A percentile compares a stretch with the other conserved stretches of the same genome.
Conservation (phyloP, 306 rosid species). For the Citrullus amarus region DNA sequence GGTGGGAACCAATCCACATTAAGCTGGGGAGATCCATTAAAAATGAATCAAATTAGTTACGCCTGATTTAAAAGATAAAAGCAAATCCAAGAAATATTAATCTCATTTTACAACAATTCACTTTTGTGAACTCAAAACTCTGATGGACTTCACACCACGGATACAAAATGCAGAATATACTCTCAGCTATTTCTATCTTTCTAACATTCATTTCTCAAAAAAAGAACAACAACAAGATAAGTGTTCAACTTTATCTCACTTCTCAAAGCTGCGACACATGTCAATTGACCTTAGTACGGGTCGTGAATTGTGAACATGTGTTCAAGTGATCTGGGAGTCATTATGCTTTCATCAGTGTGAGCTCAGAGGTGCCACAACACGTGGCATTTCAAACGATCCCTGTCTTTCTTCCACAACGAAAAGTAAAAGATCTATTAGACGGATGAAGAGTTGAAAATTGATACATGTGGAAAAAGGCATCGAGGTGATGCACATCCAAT, state of each 20-base stretch:
- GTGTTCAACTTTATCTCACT: background rate
- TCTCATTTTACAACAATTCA: background rate
- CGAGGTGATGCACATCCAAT: background rate
- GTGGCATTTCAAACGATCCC: background rate
- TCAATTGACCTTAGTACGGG: background rate
- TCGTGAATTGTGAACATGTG: background rate
- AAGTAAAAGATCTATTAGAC: background rate
- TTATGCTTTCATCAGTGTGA: background rate
- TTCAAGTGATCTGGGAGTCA: background rate
- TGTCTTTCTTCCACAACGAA: background rate
- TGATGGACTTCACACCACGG: background rate
- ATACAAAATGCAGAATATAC: background rate
- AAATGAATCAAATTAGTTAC: background rate
- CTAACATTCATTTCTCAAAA: background rate
- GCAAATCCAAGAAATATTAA: background rate
- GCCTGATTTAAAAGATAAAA: slow-evolving; percentile 4
- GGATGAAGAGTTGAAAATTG: background rate
- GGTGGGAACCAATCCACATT: slow-evolving; percentile 79
- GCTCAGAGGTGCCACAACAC: background rate
- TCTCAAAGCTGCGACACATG: background rate
- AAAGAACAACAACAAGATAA: background rate
- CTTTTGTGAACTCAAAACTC: background rate
- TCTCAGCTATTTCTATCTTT: background rate
- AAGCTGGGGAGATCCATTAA: slow-evolving; percentile 45
- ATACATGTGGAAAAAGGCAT: background rate